Evolutionary conservation across 2,329 filamentous ascomycete species (phyloP), one percentile per base, ranked within the genome.

Genomic region (Blastomyces silverae): DNA sequence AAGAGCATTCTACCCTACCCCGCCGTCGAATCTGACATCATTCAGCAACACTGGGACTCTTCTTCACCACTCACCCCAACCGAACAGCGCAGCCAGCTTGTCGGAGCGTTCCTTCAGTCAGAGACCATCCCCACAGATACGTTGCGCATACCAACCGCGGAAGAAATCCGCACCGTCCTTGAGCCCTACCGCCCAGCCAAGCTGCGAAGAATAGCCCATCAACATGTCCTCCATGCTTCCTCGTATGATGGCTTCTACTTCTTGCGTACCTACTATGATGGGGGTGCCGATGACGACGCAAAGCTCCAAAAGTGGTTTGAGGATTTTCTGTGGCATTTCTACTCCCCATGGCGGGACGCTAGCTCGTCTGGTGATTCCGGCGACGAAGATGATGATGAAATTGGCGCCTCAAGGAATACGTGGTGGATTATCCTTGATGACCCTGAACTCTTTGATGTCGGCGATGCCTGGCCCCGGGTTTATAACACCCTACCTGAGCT

Each of bases 221-320:
- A 56, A 17, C 53, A 56, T 56, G 53, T 37, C 28, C 25, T 17
- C 53, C 34, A 28, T 56, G 28, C 53, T 13, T 28, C 20, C 15
- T 56, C 28, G 5, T 56, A 56, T 56, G 28, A 34, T 37, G 53
- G 28, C 53, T 56, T 56, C 28, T 56, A 56, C 25, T 55, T 55
- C 52, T 31, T 55, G 52, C 52, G 52, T 11, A 55, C 52, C 52
- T 55, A 31, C 52, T 55, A 55, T 55, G 52, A 55, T 34, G 53
- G 28, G 20, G 53, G 53, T n/a, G 15, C 53, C 20, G 28, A 37
- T 20, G 53, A 57, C 31, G 55, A 57, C 8, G 8, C 31, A 57
- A 57, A 22, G 31, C 31, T 57, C 13, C 17, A 8, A 39, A 20
- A 57, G 31, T 57, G 55, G 20, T 37, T 57, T 57, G 31, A 15